These are phyloP conservation scores for Vanrija pseudolonga DNA, from an alignment of 1,284 basidiomycete species.

Conservation along the genomic window DNA sequence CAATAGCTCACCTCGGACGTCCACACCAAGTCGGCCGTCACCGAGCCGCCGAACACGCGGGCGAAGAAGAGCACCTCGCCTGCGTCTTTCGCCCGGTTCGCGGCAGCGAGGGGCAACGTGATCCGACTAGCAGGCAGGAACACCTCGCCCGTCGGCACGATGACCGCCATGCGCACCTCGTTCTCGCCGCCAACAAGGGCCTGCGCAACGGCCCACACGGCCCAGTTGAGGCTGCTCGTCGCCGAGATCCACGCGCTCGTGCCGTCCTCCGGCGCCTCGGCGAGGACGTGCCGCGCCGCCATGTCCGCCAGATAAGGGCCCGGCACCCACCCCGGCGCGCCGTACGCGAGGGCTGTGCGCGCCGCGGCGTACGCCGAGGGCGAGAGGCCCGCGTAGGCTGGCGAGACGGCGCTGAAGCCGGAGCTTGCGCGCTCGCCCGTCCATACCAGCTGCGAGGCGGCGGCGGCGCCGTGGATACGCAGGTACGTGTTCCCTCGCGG, in stretches of 20 bases:
- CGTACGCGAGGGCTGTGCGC: not conserved
- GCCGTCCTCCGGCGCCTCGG: conserved; percentile 17
- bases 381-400: not conserved
- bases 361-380: not conserved
- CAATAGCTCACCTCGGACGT: conserved; percentile 12
- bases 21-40: conserved; percentile 16
- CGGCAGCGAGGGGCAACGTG: not conserved
- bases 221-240: conserved; percentile 18
- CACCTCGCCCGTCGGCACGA: conserved; percentile 2
- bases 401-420: not conserved
- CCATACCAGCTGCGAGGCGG: not conserved
- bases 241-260: conserved; percentile 29
- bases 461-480: conserved; percentile 1
- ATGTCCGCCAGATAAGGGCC: not conserved
- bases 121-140: not conserved
- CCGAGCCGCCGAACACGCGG: conserved; percentile 19
- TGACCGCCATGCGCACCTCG: conserved; percentile 3
- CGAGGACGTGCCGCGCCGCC: not conserved
- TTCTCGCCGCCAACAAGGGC: not conserved
- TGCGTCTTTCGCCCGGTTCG: not conserved
- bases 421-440: not conserved
- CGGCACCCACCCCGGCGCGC: not conserved
- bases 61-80: conserved; percentile 24
- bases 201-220: conserved; percentile 27
- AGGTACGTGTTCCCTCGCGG: not conserved